Base-by-base conservation (phyloP, 139 green algal genomes). In the Trebouxia sp. region DNA sequence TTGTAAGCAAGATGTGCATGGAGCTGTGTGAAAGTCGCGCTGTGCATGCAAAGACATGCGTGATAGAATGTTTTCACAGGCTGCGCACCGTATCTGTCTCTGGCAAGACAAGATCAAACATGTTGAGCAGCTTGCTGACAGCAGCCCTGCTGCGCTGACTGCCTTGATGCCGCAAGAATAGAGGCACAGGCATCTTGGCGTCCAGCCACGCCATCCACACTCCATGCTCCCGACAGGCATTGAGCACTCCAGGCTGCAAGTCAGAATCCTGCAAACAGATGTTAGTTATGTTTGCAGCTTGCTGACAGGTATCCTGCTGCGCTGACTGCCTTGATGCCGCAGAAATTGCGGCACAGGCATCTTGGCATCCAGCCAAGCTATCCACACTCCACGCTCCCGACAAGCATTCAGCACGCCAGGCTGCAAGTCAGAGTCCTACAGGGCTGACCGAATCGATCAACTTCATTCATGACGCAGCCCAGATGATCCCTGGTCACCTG, bases 101-200 rank as follows among this genome's bases (percentile, higher is more conserved):
- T 72, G 62, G 62, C 62, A 72, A n/a, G 15, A 72, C 43, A 5
- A 72, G 32, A 26, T 72, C 62, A 72, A 72, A 72, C 62, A 72
- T 72, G 35, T 6, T 45, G 12, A 72, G 62, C 15, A 72, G 62
- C 11, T 35, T 43, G 62, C 35, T 11, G 12, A 45, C 37, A 17
- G n/a, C 35, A 6, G 14, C 12, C 32, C 62, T 72, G 62, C 32
- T n/a, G 8, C 15, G 37, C 62, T 72, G 62, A 22, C 35, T 72
- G 32, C 32, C 62, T 26, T 72, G 35, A 26, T 72, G 32, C 1
- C 10, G 32, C 62, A 42, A 35, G 20, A 72, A 72, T 1, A 45
- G 32, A 5, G 37, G 37, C 12, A 72, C 62, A 72, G 62, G 62
- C 32, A 72, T 45, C 32, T 26, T 72, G 32, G 62, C 62, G 43